Percentiles rank a stretch among this genome's conserved stretches.
Conservation (phyloP, 75 land plant species). For the Selaginella tamariscina region DNA sequence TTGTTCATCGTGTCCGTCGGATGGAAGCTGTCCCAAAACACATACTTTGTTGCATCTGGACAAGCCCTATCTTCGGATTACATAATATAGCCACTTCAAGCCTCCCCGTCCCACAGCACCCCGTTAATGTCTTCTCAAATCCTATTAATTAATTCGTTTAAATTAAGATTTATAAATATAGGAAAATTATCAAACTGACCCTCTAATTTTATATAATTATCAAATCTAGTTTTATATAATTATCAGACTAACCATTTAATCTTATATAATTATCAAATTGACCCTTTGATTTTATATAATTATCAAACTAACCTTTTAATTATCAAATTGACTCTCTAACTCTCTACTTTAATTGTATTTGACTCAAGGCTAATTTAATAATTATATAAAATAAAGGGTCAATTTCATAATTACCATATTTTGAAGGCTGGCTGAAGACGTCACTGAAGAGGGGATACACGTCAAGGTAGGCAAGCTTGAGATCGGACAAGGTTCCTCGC, state of each 20-base stretch:
- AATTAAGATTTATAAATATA: too few species aligned
- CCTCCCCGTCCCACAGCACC: slow-evolving; percentile 59
- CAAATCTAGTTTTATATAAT: too few species aligned
- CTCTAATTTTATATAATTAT: too few species aligned
- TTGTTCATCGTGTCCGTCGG: slow-evolving; percentile 6
- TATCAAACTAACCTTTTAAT: too few species aligned
- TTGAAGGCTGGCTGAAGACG: slow-evolving; percentile 13
- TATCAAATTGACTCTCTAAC: not conserved
- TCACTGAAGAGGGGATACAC: not conserved
- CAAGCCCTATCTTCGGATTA: slow-evolving; percentile 18
- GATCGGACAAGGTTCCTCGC: slow-evolving; percentile 1
- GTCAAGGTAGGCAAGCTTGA: slow-evolving; percentile 11
- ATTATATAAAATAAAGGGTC: not conserved
- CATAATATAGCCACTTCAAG: slow-evolving; percentile 41
- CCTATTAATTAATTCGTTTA: too few species aligned
- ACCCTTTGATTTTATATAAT: too few species aligned
- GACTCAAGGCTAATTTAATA: too few species aligned
- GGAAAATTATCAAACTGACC: too few species aligned
- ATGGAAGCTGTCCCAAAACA: slow-evolving; percentile 6
- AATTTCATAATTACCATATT: slow-evolving; percentile 6
- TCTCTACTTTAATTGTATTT: too few species aligned
- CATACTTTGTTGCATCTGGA: not conserved
- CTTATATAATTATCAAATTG: too few species aligned
- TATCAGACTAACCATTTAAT: too few species aligned
- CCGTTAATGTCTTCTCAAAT: slow-evolving; percentile 26